Conservation (phyloP, 2,329 filamentous ascomycete species). For the Myriosclerotinia curreyana region DNA sequence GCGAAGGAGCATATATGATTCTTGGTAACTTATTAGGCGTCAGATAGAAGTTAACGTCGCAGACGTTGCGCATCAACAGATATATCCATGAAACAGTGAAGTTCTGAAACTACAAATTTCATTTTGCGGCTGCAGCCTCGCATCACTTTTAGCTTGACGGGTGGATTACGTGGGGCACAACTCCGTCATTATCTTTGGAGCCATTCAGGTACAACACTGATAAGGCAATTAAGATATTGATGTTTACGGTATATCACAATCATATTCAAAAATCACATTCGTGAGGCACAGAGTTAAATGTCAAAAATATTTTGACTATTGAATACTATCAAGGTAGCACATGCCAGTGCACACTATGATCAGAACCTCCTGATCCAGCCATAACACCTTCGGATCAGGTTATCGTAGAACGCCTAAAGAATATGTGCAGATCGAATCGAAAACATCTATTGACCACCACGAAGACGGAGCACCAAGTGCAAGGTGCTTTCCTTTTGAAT, state of each 20-base stretch:
- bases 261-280: slow-evolving; percentile 7
- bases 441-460: slow-evolving; percentile 52
- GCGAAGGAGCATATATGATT: not conserved
- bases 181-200: slow-evolving; percentile 3
- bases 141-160: slow-evolving; percentile 8
- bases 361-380: slow-evolving; percentile 12
- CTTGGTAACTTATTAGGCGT: not conserved
- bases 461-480: slow-evolving; percentile 67
- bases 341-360: slow-evolving; percentile 16
- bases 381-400: slow-evolving; percentile 15
- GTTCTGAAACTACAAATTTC: slow-evolving; percentile 9
- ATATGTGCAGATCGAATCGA: slow-evolving; percentile 14
- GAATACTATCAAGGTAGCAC: slow-evolving; percentile 17
- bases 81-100: not conserved
- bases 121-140: slow-evolving; percentile 20
- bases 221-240: not conserved
- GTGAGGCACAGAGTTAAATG: not conserved
- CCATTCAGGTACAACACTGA: not conserved
- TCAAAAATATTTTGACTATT: slow-evolving; percentile 22
- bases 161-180: slow-evolving; percentile 6
- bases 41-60: not conserved
- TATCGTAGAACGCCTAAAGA: slow-evolving; percentile 14
- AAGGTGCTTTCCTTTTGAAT: slow-evolving; percentile 77
- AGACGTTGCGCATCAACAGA: not conserved
- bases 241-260: not conserved